Evolutionary conservation across 257 asterid species (phyloP).

Genomic region (Schizonepeta tenuifolia): DNA sequence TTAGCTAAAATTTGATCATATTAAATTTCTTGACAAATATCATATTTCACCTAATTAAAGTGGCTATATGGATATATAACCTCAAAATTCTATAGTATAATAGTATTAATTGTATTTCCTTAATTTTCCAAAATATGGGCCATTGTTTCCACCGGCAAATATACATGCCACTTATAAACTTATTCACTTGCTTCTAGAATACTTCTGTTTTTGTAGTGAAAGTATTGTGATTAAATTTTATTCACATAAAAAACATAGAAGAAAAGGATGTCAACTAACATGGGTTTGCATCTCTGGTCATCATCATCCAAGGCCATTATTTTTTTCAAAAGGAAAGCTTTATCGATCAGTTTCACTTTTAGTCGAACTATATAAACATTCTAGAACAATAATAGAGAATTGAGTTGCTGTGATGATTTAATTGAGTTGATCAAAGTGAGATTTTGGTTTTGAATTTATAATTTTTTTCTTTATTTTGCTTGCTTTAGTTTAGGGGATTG

Average conservation of each 20-base stretch:
- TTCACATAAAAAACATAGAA: slow-evolving; percentile 7
- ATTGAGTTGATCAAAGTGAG: not conserved
- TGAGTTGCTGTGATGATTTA: too few species aligned
- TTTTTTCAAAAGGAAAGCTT: slow-evolving; percentile 21
- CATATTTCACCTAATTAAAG: too few species aligned
- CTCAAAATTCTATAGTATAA: too few species aligned
- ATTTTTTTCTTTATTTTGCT: too few species aligned
- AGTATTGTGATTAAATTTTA: not conserved
- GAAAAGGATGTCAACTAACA: slow-evolving; percentile 24
- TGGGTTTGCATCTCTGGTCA: slow-evolving; percentile 25
- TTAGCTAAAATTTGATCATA: too few species aligned
- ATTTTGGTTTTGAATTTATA: too few species aligned
- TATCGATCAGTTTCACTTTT: slow-evolving; percentile 22
- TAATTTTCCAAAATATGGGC: not conserved
- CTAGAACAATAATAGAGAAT: too few species aligned
- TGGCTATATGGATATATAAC: too few species aligned
- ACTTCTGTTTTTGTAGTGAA: slow-evolving; percentile 15
- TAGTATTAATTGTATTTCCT: too few species aligned
- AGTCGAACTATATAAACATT: not conserved
- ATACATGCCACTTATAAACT: not conserved
- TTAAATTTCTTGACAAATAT: too few species aligned
- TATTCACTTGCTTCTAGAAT: slow-evolving; percentile 30
- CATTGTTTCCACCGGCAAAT: not conserved
- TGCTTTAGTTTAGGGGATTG: too few species aligned
- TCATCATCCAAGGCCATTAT: not conserved